Base-by-base conservation (phyloP, 345 rosid species). In the Balakata baccata region DNA sequence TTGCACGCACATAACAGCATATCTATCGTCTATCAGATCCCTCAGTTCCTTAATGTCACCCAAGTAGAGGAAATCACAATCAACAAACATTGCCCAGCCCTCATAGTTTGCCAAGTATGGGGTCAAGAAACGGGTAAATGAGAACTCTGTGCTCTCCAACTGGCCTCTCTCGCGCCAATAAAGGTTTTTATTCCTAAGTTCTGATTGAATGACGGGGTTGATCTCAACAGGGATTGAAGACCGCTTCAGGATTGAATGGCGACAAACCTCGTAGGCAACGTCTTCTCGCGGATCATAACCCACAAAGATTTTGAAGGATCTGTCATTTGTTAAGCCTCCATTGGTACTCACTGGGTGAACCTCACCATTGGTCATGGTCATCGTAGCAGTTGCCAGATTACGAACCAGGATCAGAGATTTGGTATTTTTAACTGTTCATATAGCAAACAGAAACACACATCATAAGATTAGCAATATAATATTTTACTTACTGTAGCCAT, bases 31-130 rank as follows among this genome's bases (percentile, higher is more conserved):
- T 41, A 87, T 74, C 79, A 95, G 78, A 74, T 93, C 96, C 10
- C 79, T 80, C 74, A 95, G 81, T 56, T 89, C 90, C 75, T 92
- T 95, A 18, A 95, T 88, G 76, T 95, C 99, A 17, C 84, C 80
- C 25, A 95, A 79, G 84, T 91, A 95, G 51, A 95, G 98, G 80
- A 95, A 92, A 72, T 92, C 99, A 20, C 97, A 95, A 73, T 95
- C 99, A 29, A 95, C 93, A 78, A 95, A 95, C 98, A 95, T 81
- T 0, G 99, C 99, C 99, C 99, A 95, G 1, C 97, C 99, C 29
- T 95, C 84, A 66, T 79, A 92, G 59, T 85, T 76, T 0, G 99
- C 94, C 72, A 95, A 54, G 73, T 86, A 78, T 0, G 99, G 99
- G 41, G 99, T 95, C 77, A 95, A 77, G 88, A 95, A 95, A 67